Conservation (phyloP, 2,329 filamentous ascomycete genomes). For the Cercospora sp. region DNA sequence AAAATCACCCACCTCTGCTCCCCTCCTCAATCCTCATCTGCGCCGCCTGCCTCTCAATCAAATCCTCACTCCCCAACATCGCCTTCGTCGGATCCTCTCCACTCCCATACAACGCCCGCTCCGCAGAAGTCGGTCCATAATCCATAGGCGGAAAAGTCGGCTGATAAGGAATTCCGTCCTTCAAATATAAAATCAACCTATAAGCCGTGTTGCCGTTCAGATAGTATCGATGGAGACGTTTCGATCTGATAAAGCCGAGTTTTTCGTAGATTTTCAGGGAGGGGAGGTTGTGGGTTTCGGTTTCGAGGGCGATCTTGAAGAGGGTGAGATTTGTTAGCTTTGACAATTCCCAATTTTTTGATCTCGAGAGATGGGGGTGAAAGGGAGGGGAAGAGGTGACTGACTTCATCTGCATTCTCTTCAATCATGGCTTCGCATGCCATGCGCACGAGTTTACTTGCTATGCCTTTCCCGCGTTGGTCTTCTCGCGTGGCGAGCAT, state of each 20-base stretch:
- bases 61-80: constrained; percentile 27
- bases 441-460: constrained; percentile 78
- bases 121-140: constrained; percentile 28
- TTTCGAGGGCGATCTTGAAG: constrained; percentile 76
- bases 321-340: no score
- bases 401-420: constrained; percentile 77
- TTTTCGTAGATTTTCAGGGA: constrained; percentile 92
- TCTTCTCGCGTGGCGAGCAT: constrained; percentile 90
- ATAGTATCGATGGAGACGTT: constrained; percentile 92
- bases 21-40: constrained; percentile 34
- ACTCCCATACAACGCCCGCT: constrained; percentile 33
- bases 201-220: constrained; percentile 95
- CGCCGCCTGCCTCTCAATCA: constrained; percentile 34
- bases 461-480: constrained; percentile 82
- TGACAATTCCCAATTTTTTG: no score
- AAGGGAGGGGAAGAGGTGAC: neutral
- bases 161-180: constrained; percentile 55
- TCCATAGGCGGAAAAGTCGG: constrained; percentile 36
- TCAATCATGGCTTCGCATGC: constrained; percentile 89
- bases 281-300: constrained; percentile 86
- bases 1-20: neutral
- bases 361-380: no score
- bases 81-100: constrained; percentile 6
- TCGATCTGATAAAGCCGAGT: constrained; percentile 86
- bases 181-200: constrained; percentile 78